Evolutionary conservation across 2,329 filamentous ascomycete species (phyloP).

Genomic region (Calonectria honghensis): DNA sequence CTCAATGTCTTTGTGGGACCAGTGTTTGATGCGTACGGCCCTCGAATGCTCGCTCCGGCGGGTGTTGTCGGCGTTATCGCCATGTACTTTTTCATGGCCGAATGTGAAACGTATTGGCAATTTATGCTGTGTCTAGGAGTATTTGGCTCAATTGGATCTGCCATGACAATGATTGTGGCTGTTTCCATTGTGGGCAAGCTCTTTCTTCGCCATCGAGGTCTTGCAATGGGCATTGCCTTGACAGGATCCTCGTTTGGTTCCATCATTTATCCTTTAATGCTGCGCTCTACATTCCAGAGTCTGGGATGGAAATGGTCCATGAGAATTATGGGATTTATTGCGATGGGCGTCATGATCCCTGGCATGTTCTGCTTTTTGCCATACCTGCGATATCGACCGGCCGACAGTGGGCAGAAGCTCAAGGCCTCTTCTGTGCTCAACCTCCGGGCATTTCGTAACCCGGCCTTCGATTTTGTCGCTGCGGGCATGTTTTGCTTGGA

Average conservation of each 20-base stretch:
- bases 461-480: constrained; percentile 64
- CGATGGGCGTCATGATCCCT: constrained; percentile 53
- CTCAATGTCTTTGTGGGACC: constrained; percentile 69
- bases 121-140: constrained; percentile 67
- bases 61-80: constrained; percentile 61
- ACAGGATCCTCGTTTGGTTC: constrained; percentile 55
- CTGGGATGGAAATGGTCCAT: constrained; percentile 61
- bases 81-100: constrained; percentile 66
- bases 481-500: constrained; percentile 67
- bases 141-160: constrained; percentile 64
- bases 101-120: constrained; percentile 69
- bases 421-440: constrained; percentile 58
- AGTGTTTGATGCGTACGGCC: constrained; percentile 68
- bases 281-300: constrained; percentile 54
- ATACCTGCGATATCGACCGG: constrained; percentile 47
- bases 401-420: constrained; percentile 32
- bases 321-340: constrained; percentile 56
- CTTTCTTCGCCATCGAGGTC: constrained; percentile 51
- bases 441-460: constrained; percentile 63
- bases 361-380: constrained; percentile 61
- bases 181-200: constrained; percentile 58
- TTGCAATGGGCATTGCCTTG: constrained; percentile 54
- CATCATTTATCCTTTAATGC: constrained; percentile 59
- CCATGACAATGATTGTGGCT: constrained; percentile 60
- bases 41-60: constrained; percentile 61